Evolutionary conservation across 306 rosid species (phyloP), one percentile per base, ranked within the genome.

Genomic region (Cyamopsis tetragonoloba): DNA sequence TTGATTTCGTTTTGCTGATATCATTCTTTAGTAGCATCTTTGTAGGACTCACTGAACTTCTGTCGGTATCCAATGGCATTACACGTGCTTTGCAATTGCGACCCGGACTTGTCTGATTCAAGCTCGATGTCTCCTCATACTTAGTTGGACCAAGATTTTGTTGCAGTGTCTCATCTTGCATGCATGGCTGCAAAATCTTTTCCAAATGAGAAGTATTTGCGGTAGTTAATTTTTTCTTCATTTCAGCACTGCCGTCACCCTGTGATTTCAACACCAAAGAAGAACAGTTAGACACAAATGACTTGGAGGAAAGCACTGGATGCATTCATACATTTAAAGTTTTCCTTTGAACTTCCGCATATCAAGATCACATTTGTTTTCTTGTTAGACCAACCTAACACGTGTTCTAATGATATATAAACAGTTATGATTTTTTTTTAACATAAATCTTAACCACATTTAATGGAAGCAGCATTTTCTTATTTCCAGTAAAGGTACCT

Each of bases 261-360:
- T 91, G 75, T 26, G 37, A 62, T 19, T 35, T 70, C 41, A 76
- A 64, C 64, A 58, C 23, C 66, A 48, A 48, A 37, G 69, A 79
- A 54, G 54, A 61, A 12, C 24, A 42, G 37, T 57, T 23, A 71
- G 39, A n/a, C 20, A 12, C 9, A 66, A 39, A 50, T 63, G 26
- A 18, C 28, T 30, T 7, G 28, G 61, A 26, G 23, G 30, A 53
- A 38, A 49, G 26, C 50, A 37, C 39, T 27, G 55, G 14, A 24
- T 8, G 8, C 66, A 31, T 30, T 61, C 31, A 31, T 76, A 59
- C 19, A 66, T 19, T 48, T 12, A 24, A 4, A 57, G 19, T 20
- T 10, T 32, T 62, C 5, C 20, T 32, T 34, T 31, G 41, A 71
- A 38, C 27, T 18, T 60, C 24, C 8, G 1, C 63, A 11, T 6